Evolutionary conservation across 306 rosid species (phyloP).

Genomic region (Castanopsis chinensis): DNA sequence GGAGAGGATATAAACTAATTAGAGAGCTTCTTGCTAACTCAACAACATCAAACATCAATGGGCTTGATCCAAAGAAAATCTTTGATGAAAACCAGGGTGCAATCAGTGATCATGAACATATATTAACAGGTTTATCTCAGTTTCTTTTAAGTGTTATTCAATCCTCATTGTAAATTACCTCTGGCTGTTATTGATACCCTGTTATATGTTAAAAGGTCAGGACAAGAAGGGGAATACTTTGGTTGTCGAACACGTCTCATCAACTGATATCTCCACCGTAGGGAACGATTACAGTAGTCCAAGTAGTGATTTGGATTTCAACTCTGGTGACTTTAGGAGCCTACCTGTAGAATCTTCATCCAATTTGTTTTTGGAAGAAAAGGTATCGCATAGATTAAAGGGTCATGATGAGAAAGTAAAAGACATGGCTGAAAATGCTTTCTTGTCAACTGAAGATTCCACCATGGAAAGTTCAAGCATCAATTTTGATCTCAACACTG

Average conservation of each 20-base stretch:
- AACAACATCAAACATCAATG: conserved; percentile 16
- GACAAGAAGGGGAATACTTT: conserved; percentile 29
- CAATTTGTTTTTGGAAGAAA: conserved; percentile 8
- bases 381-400: conserved; percentile 13
- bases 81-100: conserved; percentile 26
- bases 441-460: conserved; percentile 24
- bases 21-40: conserved; percentile 58
- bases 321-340: conserved; percentile 19
- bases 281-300: conserved; percentile 20
- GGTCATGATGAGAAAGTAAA: conserved; percentile 33
- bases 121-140: conserved; percentile 46
- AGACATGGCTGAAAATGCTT: conserved; percentile 25
- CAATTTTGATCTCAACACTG: conserved; percentile 9
- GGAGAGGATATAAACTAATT: conserved; percentile 79
- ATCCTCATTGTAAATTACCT: conserved; percentile 1
- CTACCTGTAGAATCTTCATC: conserved; percentile 20
- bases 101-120: conserved; percentile 21
- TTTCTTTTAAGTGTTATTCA: conserved; percentile 23
- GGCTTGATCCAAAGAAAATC: conserved; percentile 15
- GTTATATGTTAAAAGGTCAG: conserved; percentile 67
- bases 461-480: conserved; percentile 37
- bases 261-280: neutral
- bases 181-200: conserved; percentile 39
- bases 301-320: conserved; percentile 14
- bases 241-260: conserved; percentile 4